These are phyloP conservation scores for Phyllosticta citribraziliensis DNA, from an alignment of 2,329 filamentous ascomycete genomes.

Conservation along the genomic window DNA sequence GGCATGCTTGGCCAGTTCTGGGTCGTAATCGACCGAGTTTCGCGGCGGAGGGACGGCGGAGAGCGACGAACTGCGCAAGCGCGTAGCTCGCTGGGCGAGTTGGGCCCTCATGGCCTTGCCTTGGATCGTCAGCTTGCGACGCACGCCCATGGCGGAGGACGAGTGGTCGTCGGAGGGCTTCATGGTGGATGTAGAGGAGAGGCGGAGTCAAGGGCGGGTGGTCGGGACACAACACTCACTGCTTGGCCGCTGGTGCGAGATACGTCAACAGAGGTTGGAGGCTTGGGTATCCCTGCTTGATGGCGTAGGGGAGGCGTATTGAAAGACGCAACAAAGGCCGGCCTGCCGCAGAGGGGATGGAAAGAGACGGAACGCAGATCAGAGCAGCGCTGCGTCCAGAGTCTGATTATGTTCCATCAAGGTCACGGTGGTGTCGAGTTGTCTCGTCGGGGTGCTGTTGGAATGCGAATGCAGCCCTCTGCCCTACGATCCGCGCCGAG, in stretches of 20 bases:
- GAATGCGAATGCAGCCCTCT: not conserved
- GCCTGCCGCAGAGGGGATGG: not conserved
- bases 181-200: not conserved
- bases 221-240: constrained; percentile 4
- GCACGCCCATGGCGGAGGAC: constrained; percentile 6
- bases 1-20: constrained; percentile 38
- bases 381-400: not conserved
- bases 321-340: not conserved
- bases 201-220: not conserved
- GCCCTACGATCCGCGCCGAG: not conserved
- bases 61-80: constrained; percentile 35
- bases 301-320: constrained; percentile 2
- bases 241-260: not conserved
- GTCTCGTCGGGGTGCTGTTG: not conserved
- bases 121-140: constrained; percentile 7
- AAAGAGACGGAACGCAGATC: not conserved
- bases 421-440: not conserved
- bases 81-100: constrained; percentile 20
- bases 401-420: not conserved
- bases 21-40: constrained; percentile 38
- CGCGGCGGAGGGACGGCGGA: constrained; percentile 37
- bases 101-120: constrained; percentile 23
- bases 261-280: constrained; percentile 3
- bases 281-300: constrained; percentile 5
- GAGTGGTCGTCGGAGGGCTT: not conserved